Percentiles rank a stretch among this genome's conserved stretches.
phyloP scores from a whole-genome alignment of 2,329 filamentous ascomycete genomes.

The Colletotrichum acutatum region DNA sequence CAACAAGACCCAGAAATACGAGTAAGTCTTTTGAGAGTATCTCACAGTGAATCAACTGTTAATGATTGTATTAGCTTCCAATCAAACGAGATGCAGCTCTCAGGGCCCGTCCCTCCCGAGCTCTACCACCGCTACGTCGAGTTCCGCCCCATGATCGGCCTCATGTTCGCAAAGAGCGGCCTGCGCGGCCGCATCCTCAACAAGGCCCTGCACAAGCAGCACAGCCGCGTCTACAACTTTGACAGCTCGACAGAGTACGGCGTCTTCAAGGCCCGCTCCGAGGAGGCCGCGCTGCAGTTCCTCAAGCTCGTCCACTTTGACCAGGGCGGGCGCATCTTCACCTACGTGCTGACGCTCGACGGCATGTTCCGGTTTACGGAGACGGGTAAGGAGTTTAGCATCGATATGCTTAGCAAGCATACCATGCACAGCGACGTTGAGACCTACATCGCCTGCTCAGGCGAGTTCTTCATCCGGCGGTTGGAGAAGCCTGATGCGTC shows the following conservation, averaged over 20 bases:
- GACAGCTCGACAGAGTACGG: slow-evolving; percentile 81
- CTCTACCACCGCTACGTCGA: slow-evolving; percentile 95
- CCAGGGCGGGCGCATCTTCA: slow-evolving; percentile 87
- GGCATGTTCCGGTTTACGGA: slow-evolving; percentile 91
- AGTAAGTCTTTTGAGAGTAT: slow-evolving; percentile 63
- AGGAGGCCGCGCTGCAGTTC: slow-evolving; percentile 81
- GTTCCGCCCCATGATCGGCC: slow-evolving; percentile 88
- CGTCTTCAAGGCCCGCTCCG: slow-evolving; percentile 71
- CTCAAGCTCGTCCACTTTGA: slow-evolving; percentile 89
- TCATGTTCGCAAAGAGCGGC: slow-evolving; percentile 85
- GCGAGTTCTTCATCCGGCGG: slow-evolving; percentile 90
- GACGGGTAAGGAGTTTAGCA: slow-evolving; percentile 94
- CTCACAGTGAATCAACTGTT: neutral
- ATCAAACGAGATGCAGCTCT: slow-evolving; percentile 89
- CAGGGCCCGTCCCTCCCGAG: slow-evolving; percentile 81
- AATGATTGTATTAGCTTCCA: slow-evolving; percentile 74
- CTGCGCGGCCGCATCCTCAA: slow-evolving; percentile 84
- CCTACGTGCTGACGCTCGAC: slow-evolving; percentile 91
- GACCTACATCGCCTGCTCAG: slow-evolving; percentile 90
- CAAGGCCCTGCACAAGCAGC: slow-evolving; percentile 89
- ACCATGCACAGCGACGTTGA: slow-evolving; percentile 96
- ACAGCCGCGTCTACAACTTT: slow-evolving; percentile 89
- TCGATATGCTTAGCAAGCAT: slow-evolving; percentile 93
- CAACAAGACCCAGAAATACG: slow-evolving; percentile 76
- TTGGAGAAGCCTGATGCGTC: slow-evolving; percentile 61